A percentile compares a stretch with the other conserved stretches of the same genome.
Conservation (phyloP, 192 early-diverging fungal genomes). For the Coemansia guatemalensis region DNA sequence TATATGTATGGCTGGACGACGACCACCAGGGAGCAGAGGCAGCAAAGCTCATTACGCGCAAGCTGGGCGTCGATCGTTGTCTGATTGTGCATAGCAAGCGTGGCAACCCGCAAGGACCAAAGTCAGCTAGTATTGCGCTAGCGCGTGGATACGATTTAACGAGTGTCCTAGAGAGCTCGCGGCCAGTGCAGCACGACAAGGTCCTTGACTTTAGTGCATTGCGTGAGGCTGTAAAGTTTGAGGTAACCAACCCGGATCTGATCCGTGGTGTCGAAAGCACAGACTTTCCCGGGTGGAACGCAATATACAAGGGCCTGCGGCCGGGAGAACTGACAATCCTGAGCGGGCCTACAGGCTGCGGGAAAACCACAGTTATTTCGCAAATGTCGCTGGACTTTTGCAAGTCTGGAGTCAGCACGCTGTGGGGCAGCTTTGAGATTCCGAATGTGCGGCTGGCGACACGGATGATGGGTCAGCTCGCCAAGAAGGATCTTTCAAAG, state of each 20-base stretch:
- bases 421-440: constrained; percentile 80
- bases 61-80: constrained; percentile 65
- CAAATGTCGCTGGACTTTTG: constrained; percentile 72
- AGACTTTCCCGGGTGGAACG: constrained; percentile 63
- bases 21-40: constrained; percentile 62
- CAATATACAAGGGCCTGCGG: constrained; percentile 65
- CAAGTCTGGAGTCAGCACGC: constrained; percentile 63
- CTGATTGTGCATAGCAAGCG: constrained; percentile 55
- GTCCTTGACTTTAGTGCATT: constrained; percentile 63
- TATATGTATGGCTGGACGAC: constrained; percentile 72
- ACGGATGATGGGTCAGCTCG: constrained; percentile 68
- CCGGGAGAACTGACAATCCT: constrained; percentile 69
- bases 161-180: constrained; percentile 47
- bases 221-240: constrained; percentile 62
- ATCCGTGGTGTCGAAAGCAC: constrained; percentile 61
- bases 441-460: constrained; percentile 65
- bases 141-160: constrained; percentile 39
- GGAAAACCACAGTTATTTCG: constrained; percentile 72
- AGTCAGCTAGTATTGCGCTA: constrained; percentile 59
- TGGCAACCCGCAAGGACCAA: constrained; percentile 49
- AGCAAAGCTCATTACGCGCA: constrained; percentile 59
- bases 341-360: constrained; percentile 68
- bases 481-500: constrained; percentile 56
- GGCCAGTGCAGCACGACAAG: constrained; percentile 62
- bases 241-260: constrained; percentile 65